These are phyloP conservation scores for Solanum paucissectum DNA, from an alignment of 257 asterid genomes.

Conservation along the genomic window DNA sequence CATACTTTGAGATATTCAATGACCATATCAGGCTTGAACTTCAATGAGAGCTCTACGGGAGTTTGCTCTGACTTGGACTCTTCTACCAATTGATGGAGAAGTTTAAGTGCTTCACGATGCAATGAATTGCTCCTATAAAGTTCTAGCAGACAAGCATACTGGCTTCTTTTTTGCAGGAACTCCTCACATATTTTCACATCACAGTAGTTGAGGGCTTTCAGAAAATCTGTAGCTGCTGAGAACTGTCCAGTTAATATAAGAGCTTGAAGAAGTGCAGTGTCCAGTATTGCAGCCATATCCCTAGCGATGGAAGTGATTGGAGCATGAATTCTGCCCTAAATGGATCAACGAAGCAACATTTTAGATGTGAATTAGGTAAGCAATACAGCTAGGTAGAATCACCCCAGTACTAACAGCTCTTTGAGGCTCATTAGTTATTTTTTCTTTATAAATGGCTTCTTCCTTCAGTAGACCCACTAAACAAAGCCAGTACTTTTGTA, in stretches of 20 bases:
- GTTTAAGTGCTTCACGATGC: conserved; percentile 89
- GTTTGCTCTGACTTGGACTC: conserved; percentile 76
- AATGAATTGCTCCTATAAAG: conserved; percentile 70
- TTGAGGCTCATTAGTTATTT: not conserved
- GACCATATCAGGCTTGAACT: conserved; percentile 93
- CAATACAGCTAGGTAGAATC: not conserved
- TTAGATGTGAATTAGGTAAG: conserved; percentile 7
- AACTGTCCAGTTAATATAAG: conserved; percentile 81
- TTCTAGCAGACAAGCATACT: conserved; percentile 63
- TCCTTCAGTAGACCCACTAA: not conserved
- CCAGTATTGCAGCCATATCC: conserved; percentile 91
- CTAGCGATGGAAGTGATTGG: conserved; percentile 83
- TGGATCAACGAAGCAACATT: conserved; percentile 1
- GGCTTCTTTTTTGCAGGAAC: conserved; percentile 70
- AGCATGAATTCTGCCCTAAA: conserved; percentile 53
- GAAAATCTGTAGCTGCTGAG: conserved; percentile 69
- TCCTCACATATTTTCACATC: conserved; percentile 81
- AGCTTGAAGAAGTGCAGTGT: conserved; percentile 90
- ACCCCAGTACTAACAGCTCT: not conserved
- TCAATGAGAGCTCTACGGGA: conserved; percentile 58
- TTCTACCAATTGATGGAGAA: conserved; percentile 83
- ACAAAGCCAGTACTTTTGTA: not conserved
- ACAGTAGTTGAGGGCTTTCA: conserved; percentile 78
- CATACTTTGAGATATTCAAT: conserved; percentile 88
- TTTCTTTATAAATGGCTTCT: not conserved